These are phyloP conservation scores for Amesomyces nigricolor DNA, from an alignment of 2,329 filamentous ascomycete species.

Conservation along the genomic window DNA sequence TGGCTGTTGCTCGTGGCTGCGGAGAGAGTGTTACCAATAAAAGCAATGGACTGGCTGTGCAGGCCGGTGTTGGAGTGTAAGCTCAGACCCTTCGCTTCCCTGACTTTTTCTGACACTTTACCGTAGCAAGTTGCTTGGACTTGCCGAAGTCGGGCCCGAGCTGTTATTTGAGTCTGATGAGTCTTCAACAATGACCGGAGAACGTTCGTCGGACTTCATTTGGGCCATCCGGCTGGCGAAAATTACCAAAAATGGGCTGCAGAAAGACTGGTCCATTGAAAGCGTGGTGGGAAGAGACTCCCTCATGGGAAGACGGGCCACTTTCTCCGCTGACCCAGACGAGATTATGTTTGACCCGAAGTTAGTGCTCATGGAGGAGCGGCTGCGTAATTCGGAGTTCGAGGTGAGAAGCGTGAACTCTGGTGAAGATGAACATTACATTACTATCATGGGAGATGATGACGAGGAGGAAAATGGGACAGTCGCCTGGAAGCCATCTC, in stretches of 20 bases:
- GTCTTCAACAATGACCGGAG: neutral
- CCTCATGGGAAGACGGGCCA: neutral
- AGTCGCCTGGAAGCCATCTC: no score
- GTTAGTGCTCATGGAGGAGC: neutral
- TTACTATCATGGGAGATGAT: neutral
- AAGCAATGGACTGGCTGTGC: no score
- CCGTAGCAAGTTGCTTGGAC: neutral
- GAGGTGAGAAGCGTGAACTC: neutral
- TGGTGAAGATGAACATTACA: neutral
- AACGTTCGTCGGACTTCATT: slow-evolving; percentile 2
- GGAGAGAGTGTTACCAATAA: no score
- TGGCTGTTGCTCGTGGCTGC: no score
- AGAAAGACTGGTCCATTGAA: slow-evolving; percentile 5
- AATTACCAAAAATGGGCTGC: slow-evolving; percentile 12
- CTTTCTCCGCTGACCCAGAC: neutral
- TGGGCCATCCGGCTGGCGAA: slow-evolving; percentile 13
- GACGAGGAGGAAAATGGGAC: neutral
- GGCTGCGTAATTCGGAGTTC: neutral
- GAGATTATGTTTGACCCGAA: neutral
- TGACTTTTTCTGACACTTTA: no score
- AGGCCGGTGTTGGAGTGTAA: no score
- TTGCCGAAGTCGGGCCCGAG: slow-evolving; percentile 1
- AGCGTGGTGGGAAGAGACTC: neutral
- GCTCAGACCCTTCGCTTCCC: no score
- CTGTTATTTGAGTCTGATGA: neutral